Evolutionary conservation across 2,329 filamentous ascomycete genomes (phyloP).

Genomic region (Septoria petroselini): DNA sequence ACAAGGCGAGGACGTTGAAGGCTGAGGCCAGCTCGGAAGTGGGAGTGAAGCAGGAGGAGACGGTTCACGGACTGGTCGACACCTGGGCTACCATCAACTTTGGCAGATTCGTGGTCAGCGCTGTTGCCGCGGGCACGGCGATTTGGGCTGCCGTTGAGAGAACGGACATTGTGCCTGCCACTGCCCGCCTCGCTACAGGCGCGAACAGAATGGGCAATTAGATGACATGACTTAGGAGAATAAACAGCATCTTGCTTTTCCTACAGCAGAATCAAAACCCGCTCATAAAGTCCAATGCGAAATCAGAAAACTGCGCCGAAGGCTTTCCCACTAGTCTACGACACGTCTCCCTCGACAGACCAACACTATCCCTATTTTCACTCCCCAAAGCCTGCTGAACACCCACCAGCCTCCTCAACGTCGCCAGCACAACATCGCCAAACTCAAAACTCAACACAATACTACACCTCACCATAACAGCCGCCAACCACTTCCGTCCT

Average conservation of each 20-base stretch:
- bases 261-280: neutral
- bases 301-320: conserved; percentile 20
- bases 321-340: conserved; percentile 14
- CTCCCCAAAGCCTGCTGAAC: conserved; percentile 27
- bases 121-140: conserved; percentile 26
- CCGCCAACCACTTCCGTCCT: conserved; percentile 34
- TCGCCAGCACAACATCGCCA: conserved; percentile 30
- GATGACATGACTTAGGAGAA: neutral
- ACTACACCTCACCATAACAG: conserved; percentile 33
- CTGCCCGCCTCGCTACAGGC: conserved; percentile 25
- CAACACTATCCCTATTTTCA: conserved; percentile 7
- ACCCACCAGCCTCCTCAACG: conserved; percentile 30
- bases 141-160: conserved; percentile 34
- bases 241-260: no score
- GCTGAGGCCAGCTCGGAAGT: conserved; percentile 42
- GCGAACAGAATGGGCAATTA: conserved; percentile 26
- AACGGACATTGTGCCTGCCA: conserved; percentile 30
- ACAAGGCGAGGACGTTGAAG: conserved; percentile 43
- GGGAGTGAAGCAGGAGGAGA: conserved; percentile 44
- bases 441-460: conserved; percentile 37
- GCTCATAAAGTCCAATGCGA: conserved; percentile 20
- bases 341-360: neutral
- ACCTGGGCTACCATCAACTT: conserved; percentile 56
- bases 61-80: conserved; percentile 53
- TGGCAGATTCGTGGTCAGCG: conserved; percentile 38